Conservation (phyloP, 306 rosid species). For the Erythrophleum fordii region DNA sequence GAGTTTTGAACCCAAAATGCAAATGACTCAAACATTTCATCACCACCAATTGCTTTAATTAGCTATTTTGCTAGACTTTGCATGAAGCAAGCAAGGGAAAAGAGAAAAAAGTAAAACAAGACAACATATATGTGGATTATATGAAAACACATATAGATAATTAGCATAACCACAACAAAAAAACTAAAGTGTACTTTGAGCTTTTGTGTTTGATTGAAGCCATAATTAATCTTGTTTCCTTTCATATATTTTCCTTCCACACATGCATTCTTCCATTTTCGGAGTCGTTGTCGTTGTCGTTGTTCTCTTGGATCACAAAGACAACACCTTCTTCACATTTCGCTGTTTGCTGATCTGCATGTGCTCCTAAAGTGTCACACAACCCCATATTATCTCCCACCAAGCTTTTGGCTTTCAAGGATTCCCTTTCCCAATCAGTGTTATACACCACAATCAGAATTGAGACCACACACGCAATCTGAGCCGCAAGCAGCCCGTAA, state of each 20-base stretch:
- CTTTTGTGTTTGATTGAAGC: too few relatives aligned
- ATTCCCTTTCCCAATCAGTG: constrained; percentile 75
- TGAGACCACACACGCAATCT: constrained; percentile 61
- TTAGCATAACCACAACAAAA: constrained; percentile 32
- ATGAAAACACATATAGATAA: constrained; percentile 31
- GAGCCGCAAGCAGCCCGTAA: constrained; percentile 72
- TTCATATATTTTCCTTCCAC: neutral
- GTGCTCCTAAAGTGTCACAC: constrained; percentile 10
- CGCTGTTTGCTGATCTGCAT: constrained; percentile 23
- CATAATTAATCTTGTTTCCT: too few relatives aligned
- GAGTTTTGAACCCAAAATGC: neutral
- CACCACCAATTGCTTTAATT: neutral
- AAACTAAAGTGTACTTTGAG: too few relatives aligned
- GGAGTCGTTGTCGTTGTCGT: neutral
- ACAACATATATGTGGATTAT: neutral
- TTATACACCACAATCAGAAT: constrained; percentile 54
- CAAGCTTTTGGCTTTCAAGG: constrained; percentile 60
- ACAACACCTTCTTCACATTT: constrained; percentile 50
- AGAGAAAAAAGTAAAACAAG: neutral
- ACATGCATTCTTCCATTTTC: constrained; percentile 21
- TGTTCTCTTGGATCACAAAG: constrained; percentile 41
- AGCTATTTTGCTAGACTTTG: constrained; percentile 14
- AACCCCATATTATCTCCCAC: constrained; percentile 45
- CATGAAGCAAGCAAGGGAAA: constrained; percentile 9
- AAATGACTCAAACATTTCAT: constrained; percentile 29